Conservation (phyloP, 2,329 filamentous ascomycete genomes). For the Pseudogymnoascus destructans region DNA sequence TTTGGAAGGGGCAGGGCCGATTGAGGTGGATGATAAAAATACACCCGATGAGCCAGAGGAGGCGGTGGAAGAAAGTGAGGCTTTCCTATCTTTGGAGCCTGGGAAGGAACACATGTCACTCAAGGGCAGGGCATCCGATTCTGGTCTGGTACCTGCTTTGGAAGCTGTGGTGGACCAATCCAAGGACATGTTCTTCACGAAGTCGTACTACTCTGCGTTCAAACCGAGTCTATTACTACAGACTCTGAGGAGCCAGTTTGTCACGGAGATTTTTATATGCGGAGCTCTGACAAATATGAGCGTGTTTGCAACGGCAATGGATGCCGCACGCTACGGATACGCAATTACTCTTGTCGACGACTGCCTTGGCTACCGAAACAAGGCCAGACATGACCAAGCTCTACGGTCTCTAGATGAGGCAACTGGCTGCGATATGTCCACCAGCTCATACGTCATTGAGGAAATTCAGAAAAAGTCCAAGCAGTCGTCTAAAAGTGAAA, state of each 20-base stretch:
- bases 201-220: conserved; percentile 83
- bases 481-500: conserved; percentile 2
- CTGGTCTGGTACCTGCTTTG: conserved; percentile 33
- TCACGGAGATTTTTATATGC: conserved; percentile 81
- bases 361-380: conserved; percentile 69
- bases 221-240: conserved; percentile 59
- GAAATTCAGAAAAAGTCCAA: conserved; percentile 15
- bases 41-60: conserved; percentile 6
- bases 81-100: conserved; percentile 20
- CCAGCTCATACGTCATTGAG: conserved; percentile 20
- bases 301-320: conserved; percentile 80
- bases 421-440: conserved; percentile 25
- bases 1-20: neutral
- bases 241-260: conserved; percentile 68
- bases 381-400: conserved; percentile 44
- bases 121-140: conserved; percentile 32
- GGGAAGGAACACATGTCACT: conserved; percentile 30
- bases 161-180: conserved; percentile 30
- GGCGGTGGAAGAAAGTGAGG: conserved; percentile 15
- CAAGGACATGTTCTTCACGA: conserved; percentile 41
- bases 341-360: conserved; percentile 79
- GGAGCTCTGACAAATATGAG: conserved; percentile 79
- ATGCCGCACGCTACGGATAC: conserved; percentile 78
- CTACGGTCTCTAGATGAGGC: conserved; percentile 21
- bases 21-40: conserved; percentile 11